phyloP scores from a whole-genome alignment of 2,329 filamentous ascomycete species.

The Trichoderma cornu-damae region DNA sequence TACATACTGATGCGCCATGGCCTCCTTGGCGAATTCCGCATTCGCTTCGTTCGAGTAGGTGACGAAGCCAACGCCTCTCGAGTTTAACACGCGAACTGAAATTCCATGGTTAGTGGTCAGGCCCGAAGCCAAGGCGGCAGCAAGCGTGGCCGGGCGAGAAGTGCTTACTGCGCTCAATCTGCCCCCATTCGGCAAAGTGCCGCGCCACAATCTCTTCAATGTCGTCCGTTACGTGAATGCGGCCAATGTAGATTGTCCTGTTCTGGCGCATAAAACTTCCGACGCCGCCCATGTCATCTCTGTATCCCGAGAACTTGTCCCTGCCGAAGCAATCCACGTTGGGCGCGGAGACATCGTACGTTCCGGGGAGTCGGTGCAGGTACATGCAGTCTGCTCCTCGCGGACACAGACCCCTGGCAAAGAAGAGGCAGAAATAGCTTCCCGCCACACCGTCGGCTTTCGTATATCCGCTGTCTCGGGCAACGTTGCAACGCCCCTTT shows the following conservation, averaged over 20 bases:
- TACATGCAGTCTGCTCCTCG: constrained; percentile 93
- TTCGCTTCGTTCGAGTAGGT: constrained; percentile 91
- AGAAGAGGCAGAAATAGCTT: constrained; percentile 88
- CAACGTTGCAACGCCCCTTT: constrained; percentile 80
- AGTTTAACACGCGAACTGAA: constrained; percentile 72
- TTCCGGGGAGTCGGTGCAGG: constrained; percentile 77
- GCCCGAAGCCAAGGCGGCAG: neutral
- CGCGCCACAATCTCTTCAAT: constrained; percentile 93
- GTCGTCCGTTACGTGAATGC: constrained; percentile 93
- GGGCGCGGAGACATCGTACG: constrained; percentile 86
- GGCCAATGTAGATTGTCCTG: constrained; percentile 84
- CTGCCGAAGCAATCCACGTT: constrained; percentile 89
- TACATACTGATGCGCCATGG: constrained; percentile 78
- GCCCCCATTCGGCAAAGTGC: constrained; percentile 96
- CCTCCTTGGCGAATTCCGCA: constrained; percentile 85
- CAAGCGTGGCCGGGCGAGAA: neutral
- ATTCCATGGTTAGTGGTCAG: neutral
- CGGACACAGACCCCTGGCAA: constrained; percentile 74
- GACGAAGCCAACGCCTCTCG: constrained; percentile 86
- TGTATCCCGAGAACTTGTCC: constrained; percentile 88
- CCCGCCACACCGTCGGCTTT: constrained; percentile 71
- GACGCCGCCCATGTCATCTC: constrained; percentile 97
- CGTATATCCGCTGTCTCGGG: constrained; percentile 72
- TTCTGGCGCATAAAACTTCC: constrained; percentile 93
- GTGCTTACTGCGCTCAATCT: constrained; percentile 66